Conservation (phyloP, 2,329 filamentous ascomycete genomes). For the Macroventuria anomochaeta region DNA sequence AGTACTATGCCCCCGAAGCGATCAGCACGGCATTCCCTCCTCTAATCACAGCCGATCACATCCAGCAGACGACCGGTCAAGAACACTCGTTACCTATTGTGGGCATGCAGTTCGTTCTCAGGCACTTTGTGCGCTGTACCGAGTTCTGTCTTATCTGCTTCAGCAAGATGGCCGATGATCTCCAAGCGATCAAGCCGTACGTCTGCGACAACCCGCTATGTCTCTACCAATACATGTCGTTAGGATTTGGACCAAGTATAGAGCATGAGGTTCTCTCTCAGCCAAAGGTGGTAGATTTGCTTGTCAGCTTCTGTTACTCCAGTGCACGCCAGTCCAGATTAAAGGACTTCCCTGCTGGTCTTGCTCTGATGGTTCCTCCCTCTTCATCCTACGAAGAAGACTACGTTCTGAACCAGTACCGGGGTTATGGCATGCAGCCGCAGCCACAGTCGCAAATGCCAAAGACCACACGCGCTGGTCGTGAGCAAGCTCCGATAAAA, state of each 20-base stretch:
- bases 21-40: slow-evolving; percentile 49
- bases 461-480: neutral
- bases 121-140: slow-evolving; percentile 79
- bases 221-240: slow-evolving; percentile 83
- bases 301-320: slow-evolving; percentile 80
- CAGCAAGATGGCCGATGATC: slow-evolving; percentile 66
- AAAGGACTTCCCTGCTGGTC: slow-evolving; percentile 63
- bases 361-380: slow-evolving; percentile 61
- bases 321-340: slow-evolving; percentile 57
- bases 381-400: slow-evolving; percentile 24
- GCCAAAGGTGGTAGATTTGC: slow-evolving; percentile 81
- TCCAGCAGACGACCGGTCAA: slow-evolving; percentile 43
- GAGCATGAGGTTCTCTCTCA: slow-evolving; percentile 83
- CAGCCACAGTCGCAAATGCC: neutral
- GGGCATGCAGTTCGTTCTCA: slow-evolving; percentile 76
- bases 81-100: slow-evolving; percentile 62
- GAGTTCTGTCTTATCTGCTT: slow-evolving; percentile 90
- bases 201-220: slow-evolving; percentile 80
- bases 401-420: slow-evolving; percentile 5
- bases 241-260: slow-evolving; percentile 85
- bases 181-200: slow-evolving; percentile 74
- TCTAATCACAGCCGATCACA: slow-evolving; percentile 60
- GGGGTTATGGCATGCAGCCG: neutral
- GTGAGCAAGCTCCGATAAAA: neutral
- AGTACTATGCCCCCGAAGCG: slow-evolving; percentile 48